Base-by-base conservation (phyloP, 192 early-diverging fungal genomes). In the Radiomyces spectabilis region DNA sequence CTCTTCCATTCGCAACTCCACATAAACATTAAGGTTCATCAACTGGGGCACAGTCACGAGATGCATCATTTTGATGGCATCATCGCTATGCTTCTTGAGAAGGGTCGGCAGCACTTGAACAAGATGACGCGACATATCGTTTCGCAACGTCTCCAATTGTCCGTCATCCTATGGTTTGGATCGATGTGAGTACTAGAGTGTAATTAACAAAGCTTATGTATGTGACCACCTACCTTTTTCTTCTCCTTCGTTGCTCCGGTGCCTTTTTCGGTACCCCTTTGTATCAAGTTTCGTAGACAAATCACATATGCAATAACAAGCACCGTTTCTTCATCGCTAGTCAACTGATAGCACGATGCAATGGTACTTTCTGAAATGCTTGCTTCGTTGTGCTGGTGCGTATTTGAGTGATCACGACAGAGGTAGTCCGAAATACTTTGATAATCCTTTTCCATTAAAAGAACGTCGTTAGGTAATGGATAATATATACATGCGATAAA, bases 401-500 rank as follows among this genome's bases (percentile, higher is more conserved):
- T 5, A 26, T 40, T 31, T 9, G 54, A 57, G 18, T 65, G 63
- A 51, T 65, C 63, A 0, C 51, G 48, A 2, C 63, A 43, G 9
- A 81, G 66, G n/a, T 74, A 78, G n/a, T 76, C 72, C 0, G 72
- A 66, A 26, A 81, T 61, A 1, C 62, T 57, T 57, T 78, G 62
- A 68, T 73, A 78, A n/a, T 78, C 68, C 51, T 76, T 44, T 21
- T 15, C 7, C 15, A 15, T 37, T 15, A n/a, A n/a, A n/a, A n/a
- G n/a, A n/a, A n/a, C n/a, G n/a, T n/a, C n/a, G n/a, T n/a, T n/a
- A n/a, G n/a, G n/a, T n/a, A n/a, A n/a, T n/a, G n/a, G n/a, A n/a
- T n/a, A n/a, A n/a, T n/a, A n/a, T n/a, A n/a, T n/a, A n/a, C n/a
- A n/a, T n/a, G n/a, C n/a, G n/a, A n/a, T n/a, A n/a, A n/a, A n/a